Conservation (phyloP, 164 flowering plant species). For the Saururus chinensis region DNA sequence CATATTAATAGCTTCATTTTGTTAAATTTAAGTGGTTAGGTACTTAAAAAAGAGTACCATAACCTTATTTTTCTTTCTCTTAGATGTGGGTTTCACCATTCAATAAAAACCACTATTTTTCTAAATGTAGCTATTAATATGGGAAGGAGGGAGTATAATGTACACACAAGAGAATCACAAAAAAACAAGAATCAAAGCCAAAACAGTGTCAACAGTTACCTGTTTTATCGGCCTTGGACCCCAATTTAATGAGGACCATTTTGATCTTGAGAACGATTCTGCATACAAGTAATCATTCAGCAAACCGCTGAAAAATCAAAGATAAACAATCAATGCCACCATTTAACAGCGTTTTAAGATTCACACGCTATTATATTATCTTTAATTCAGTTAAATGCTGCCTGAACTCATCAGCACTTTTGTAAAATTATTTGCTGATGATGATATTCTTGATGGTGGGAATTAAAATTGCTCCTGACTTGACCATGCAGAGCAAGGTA, state of each 20-base stretch:
- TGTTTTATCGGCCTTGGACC: conserved; percentile 83
- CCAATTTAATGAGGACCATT: conserved; percentile 77
- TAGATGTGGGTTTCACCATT: no score
- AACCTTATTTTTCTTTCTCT: no score
- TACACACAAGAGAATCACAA: neutral
- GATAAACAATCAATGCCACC: neutral
- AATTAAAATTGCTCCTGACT: neutral
- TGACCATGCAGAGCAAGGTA: neutral
- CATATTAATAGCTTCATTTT: no score
- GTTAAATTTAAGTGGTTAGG: no score
- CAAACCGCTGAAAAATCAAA: conserved; percentile 43
- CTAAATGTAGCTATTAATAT: no score
- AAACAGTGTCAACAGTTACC: conserved; percentile 27
- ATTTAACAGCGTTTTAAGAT: neutral
- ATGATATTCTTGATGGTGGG: no score
- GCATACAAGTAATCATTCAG: conserved; percentile 77
- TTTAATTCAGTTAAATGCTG: neutral
- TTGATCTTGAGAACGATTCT: conserved; percentile 72
- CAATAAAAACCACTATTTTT: no score
- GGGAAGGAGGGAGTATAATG: no score
- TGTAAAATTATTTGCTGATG: no score
- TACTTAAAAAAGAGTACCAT: no score
- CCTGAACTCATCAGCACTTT: no score
- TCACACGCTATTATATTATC: no score
- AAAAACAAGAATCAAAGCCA: neutral